Evolutionary conservation across 805 yeast genomes (phyloP).

Genomic region (Hanseniaspora mollemarum): DNA sequence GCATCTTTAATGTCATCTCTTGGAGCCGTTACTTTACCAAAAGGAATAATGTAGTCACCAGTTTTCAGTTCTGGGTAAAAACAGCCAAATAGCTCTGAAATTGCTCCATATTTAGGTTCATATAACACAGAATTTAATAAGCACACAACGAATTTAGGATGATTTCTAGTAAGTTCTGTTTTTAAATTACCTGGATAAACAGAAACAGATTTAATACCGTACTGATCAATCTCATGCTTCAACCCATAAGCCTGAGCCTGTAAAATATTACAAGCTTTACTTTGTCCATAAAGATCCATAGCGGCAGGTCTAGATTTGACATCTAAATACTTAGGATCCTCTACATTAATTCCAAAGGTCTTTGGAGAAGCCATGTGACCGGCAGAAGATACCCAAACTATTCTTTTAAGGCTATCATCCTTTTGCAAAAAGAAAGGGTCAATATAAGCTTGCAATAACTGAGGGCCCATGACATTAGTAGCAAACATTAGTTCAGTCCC

Average conservation of each 20-base stretch:
- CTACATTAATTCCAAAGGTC: slow-evolving; percentile 29
- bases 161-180: slow-evolving; percentile 28
- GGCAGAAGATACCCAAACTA: slow-evolving; percentile 34
- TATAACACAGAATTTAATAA: slow-evolving; percentile 18
- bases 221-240: slow-evolving; percentile 23
- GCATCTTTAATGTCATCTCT: slow-evolving; percentile 25
- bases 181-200: slow-evolving; percentile 32
- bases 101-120: slow-evolving; percentile 30
- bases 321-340: slow-evolving; percentile 24
- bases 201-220: slow-evolving; percentile 29
- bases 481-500: slow-evolving; percentile 33
- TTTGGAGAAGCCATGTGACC: slow-evolving; percentile 27
- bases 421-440: slow-evolving; percentile 31
- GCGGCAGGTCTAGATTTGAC: slow-evolving; percentile 20
- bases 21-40: slow-evolving; percentile 28
- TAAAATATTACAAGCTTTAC: slow-evolving; percentile 31
- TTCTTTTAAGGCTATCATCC: slow-evolving; percentile 27
- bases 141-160: slow-evolving; percentile 17
- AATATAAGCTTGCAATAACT: slow-evolving; percentile 30
- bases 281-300: slow-evolving; percentile 29
- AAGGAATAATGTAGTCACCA: slow-evolving; percentile 32
- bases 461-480: slow-evolving; percentile 32
- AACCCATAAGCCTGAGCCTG: slow-evolving; percentile 32
- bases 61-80: slow-evolving; percentile 28
- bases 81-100: slow-evolving; percentile 33